Evolutionary conservation across 2,329 filamentous ascomycete species (phyloP).

Genomic region (Cryoendolithus antarcticus): DNA sequence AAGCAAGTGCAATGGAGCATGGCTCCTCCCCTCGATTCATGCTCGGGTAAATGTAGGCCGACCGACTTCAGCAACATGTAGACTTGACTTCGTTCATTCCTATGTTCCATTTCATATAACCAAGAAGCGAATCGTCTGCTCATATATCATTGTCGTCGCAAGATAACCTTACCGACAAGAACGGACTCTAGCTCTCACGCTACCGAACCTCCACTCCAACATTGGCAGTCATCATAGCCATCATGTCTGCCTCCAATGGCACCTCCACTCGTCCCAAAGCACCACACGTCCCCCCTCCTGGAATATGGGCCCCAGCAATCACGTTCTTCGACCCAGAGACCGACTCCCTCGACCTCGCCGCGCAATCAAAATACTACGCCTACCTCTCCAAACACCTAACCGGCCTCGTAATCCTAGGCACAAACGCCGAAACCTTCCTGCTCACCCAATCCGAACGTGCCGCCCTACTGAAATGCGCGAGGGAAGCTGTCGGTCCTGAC

Average conservation of each 20-base stretch:
- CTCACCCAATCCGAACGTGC: conserved; percentile 36
- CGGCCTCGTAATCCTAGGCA: conserved; percentile 35
- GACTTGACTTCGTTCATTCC: too few relatives aligned
- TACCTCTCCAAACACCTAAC: conserved; percentile 33
- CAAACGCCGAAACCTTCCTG: conserved; percentile 36
- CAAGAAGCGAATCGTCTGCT: too few relatives aligned
- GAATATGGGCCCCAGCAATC: conserved; percentile 29
- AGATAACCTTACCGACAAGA: too few relatives aligned
- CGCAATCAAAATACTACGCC: conserved; percentile 31
- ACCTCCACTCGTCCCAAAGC: conserved; percentile 1
- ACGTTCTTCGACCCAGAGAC: conserved; percentile 32
- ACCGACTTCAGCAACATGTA: too few relatives aligned
- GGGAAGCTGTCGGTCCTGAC: conserved; percentile 29
- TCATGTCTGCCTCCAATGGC: conserved; percentile 1
- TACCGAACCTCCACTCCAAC: too few relatives aligned
- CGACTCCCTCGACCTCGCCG: conserved; percentile 29
- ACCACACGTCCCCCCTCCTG: conserved; percentile 39
- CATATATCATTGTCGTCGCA: too few relatives aligned
- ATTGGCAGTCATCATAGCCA: not conserved
- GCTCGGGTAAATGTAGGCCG: too few relatives aligned
- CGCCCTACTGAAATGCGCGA: conserved; percentile 27
- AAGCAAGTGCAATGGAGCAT: too few relatives aligned
- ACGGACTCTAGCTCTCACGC: too few relatives aligned
- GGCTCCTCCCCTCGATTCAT: too few relatives aligned
- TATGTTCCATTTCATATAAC: too few relatives aligned